Conservation (phyloP, 2,329 filamentous ascomycete genomes). For the Gnomoniopsis sp. region DNA sequence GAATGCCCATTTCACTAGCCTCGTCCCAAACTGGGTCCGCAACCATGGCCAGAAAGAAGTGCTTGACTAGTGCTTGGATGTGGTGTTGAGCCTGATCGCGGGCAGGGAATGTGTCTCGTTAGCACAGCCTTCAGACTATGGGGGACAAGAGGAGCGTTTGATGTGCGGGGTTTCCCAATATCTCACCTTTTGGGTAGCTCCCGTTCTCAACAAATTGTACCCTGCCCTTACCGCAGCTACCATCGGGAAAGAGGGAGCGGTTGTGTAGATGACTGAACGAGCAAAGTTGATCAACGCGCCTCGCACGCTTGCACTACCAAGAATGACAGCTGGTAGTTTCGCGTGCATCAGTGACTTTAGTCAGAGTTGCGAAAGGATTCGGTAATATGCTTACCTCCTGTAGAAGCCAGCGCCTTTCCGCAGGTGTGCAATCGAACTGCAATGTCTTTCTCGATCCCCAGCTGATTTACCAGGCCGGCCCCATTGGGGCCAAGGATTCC, state of each 20-base stretch:
- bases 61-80: background rate
- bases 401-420: conserved; percentile 46
- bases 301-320: conserved; percentile 18
- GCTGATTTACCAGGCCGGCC: conserved; percentile 42
- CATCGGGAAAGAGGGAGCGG: conserved; percentile 36
- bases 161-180: conserved; percentile 14
- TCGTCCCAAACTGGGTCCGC: background rate
- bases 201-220: conserved; percentile 24
- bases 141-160: background rate
- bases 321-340: conserved; percentile 13
- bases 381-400: conserved; percentile 27
- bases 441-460: conserved; percentile 47
- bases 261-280: conserved; percentile 38
- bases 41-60: background rate
- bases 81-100: background rate
- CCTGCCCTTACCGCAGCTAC: conserved; percentile 35
- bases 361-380: too few relatives aligned
- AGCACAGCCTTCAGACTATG: too few relatives aligned
- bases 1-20: background rate
- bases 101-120: too few relatives aligned
- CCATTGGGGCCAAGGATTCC: conserved; percentile 48
- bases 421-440: conserved; percentile 49
- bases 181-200: conserved; percentile 39
- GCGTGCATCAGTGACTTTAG: too few relatives aligned
- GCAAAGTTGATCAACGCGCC: conserved; percentile 21